Evolutionary conservation across 768 basidiomycete species (phyloP).

Genomic region (Gloeostereum incarnatum): DNA sequence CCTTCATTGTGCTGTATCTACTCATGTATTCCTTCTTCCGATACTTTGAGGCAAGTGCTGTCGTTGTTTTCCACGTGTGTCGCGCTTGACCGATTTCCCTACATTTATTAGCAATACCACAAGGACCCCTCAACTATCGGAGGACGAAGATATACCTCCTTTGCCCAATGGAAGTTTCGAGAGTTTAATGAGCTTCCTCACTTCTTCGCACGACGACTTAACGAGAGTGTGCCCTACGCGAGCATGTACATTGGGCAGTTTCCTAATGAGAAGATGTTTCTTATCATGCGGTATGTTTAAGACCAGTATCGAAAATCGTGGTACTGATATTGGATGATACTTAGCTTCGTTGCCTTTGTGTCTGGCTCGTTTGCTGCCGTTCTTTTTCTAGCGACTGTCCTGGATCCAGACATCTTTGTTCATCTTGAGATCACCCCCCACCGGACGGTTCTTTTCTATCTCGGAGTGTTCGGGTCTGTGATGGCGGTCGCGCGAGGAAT

Average conservation of each 20-base stretch:
- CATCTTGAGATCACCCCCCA: constrained; percentile 94
- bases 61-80: no score
- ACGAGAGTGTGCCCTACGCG: constrained; percentile 82
- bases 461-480: constrained; percentile 79
- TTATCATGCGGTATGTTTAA: constrained; percentile 73
- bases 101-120: constrained; percentile 80
- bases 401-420: constrained; percentile 90
- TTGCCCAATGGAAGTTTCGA: constrained; percentile 96
- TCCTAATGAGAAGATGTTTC: constrained; percentile 86
- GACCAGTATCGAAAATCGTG: not conserved
- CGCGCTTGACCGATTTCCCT: constrained; percentile 7
- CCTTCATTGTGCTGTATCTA: constrained; percentile 94
- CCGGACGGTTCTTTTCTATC: constrained; percentile 89
- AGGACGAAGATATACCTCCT: constrained; percentile 86
- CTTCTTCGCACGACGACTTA: constrained; percentile 76
- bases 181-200: constrained; percentile 99
- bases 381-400: constrained; percentile 80
- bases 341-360: constrained; percentile 91
- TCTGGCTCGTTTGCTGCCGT: constrained; percentile 97
- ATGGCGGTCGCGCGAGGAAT: constrained; percentile 89
- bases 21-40: constrained; percentile 99
- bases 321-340: not conserved
- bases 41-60: constrained; percentile 82
- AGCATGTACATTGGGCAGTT: constrained; percentile 98
- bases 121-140: constrained; percentile 96